Conservation (phyloP, 805 yeast species). For the Kuraishia piskuri region DNA sequence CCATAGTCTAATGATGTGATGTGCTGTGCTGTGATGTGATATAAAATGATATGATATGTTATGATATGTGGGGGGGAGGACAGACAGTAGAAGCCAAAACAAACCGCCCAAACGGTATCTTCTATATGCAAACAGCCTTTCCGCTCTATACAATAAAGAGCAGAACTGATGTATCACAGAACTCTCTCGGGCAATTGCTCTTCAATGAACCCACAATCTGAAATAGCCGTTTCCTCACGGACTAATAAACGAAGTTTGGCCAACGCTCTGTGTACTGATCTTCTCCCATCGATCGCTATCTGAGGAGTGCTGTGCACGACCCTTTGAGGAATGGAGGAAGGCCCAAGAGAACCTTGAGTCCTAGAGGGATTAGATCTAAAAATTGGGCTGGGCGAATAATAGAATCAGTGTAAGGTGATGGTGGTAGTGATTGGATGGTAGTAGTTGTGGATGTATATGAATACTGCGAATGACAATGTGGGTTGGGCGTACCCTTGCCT, state of each 20-base stretch:
- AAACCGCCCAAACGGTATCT: too few species aligned
- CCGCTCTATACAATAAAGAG: neutral
- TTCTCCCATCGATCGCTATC: neutral
- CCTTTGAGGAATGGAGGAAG: neutral
- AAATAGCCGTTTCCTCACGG: neutral
- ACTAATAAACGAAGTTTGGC: neutral
- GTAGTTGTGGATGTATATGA: too few species aligned
- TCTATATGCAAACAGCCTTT: neutral
- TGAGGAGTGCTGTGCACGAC: neutral
- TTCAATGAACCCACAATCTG: neutral
- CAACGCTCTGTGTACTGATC: neutral
- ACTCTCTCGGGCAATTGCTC: neutral
- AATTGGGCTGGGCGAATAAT: too few species aligned
- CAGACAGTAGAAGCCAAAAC: too few species aligned
- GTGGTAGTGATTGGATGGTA: too few species aligned
- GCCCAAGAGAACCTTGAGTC: too few species aligned
- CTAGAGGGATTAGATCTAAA: too few species aligned
- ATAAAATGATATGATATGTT: neutral
- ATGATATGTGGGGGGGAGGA: neutral
- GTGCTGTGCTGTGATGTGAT: neutral
- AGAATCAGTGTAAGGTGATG: too few species aligned
- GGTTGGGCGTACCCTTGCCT: too few species aligned
- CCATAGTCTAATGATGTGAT: slow-evolving; percentile 40
- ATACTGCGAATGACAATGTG: too few species aligned
- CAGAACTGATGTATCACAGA: neutral